Percentiles rank a stretch among this genome's conserved stretches.
These are phyloP conservation scores for Vicia villosa DNA, from an alignment of 306 rosid species.

Conservation along the genomic window DNA sequence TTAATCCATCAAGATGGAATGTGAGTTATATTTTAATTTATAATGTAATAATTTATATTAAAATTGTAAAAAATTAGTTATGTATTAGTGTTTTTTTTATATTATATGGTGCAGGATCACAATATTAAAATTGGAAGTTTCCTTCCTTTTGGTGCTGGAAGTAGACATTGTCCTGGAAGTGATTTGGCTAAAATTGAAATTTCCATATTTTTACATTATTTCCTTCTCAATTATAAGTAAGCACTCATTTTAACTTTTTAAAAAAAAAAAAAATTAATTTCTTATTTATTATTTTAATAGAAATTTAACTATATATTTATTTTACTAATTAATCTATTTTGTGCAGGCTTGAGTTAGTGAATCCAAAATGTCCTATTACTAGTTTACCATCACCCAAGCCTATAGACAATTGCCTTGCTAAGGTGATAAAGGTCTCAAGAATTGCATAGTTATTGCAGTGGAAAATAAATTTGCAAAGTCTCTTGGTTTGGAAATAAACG, in stretches of 20 bases:
- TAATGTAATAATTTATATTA: too few species aligned
- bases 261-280: too few species aligned
- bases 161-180: neutral
- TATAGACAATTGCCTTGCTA: conserved; percentile 10
- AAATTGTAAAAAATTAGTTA: too few species aligned
- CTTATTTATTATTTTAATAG: neutral
- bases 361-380: neutral
- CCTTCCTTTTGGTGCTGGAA: conserved; percentile 1
- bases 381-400: neutral
- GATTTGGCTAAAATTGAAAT: neutral
- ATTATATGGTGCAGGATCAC: neutral
- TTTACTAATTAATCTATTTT: neutral
- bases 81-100: too few species aligned
- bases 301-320: neutral
- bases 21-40: too few species aligned
- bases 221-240: conserved; percentile 2
- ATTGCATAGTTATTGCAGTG: neutral
- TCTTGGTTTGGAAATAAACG: neutral
- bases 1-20: too few species aligned
- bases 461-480: neutral
- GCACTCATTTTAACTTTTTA: neutral
- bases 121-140: neutral
- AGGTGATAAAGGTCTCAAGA: neutral
- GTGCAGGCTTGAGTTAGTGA: neutral
- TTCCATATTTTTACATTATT: conserved; percentile 6